Conservation (phyloP, 371 early-diverging fungal genomes). For the Mucor irregularis region DNA sequence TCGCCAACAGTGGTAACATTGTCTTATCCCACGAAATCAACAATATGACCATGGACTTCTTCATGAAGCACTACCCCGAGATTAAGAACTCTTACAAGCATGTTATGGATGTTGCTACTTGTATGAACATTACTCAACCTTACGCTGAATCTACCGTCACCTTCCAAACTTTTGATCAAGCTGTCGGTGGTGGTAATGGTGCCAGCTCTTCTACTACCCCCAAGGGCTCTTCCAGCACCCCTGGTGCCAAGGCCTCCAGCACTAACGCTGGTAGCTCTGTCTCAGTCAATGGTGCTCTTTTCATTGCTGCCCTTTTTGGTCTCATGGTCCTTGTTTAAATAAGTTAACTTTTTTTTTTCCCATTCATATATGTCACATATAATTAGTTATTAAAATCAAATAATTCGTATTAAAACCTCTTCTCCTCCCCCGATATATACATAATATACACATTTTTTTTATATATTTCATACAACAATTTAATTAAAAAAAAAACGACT, state of each 20-base stretch:
- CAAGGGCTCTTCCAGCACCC: constrained; percentile 9
- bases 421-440: no score
- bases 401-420: no score
- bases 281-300: constrained; percentile 19
- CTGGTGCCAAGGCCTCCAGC: constrained; percentile 6
- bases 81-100: constrained; percentile 40
- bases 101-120: constrained; percentile 48
- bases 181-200: constrained; percentile 11
- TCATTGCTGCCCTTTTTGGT: constrained; percentile 30
- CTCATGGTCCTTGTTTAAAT: constrained; percentile 21
- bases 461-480: no score
- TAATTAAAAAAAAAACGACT: no score
- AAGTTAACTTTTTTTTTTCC: no score
- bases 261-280: neutral
- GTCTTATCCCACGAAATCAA: constrained; percentile 49
- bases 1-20: constrained; percentile 34
- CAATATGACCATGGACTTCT: constrained; percentile 44
- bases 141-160: constrained; percentile 36
- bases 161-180: constrained; percentile 32
- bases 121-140: constrained; percentile 47
- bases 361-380: no score
- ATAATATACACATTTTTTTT: no score
- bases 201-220: constrained; percentile 8
- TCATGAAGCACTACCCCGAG: constrained; percentile 38
- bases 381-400: no score